Percentiles rank a stretch among this genome's conserved stretches.
Evolutionary conservation across 345 rosid species (phyloP).

Genomic region (Camelina neglecta): DNA sequence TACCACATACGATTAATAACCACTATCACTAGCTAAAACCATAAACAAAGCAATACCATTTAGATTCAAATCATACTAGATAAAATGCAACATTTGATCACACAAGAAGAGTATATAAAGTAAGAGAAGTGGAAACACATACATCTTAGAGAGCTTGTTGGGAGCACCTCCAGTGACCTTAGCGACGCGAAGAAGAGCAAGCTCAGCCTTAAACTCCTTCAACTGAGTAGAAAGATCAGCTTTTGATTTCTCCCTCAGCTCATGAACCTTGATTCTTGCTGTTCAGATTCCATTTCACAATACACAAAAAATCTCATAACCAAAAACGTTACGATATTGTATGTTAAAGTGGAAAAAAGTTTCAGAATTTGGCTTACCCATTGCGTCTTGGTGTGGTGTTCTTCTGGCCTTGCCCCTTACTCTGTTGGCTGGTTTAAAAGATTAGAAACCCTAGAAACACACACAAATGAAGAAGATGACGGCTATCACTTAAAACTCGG

Average conservation of each 20-base stretch:
- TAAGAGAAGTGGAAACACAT: slow-evolving; percentile 19
- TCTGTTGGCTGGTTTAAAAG: neutral
- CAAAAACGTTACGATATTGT: neutral
- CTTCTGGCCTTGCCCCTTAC: neutral
- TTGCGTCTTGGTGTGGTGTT: slow-evolving; percentile 35
- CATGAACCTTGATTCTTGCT: slow-evolving; percentile 70
- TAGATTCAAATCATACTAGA: neutral
- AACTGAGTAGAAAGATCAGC: slow-evolving; percentile 53
- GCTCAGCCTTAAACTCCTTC: slow-evolving; percentile 64
- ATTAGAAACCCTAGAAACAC: slow-evolving; percentile 33
- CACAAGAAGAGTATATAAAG: neutral
- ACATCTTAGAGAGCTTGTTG: slow-evolving; percentile 72
- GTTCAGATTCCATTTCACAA: slow-evolving; percentile 34
- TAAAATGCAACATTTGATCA: neutral
- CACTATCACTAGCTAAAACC: neutral
- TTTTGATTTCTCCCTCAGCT: slow-evolving; percentile 62
- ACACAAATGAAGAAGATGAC: slow-evolving; percentile 16
- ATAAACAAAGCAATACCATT: neutral
- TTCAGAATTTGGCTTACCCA: slow-evolving; percentile 34
- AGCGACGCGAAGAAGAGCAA: slow-evolving; percentile 70
- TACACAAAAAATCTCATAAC: neutral
- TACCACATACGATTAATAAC: neutral
- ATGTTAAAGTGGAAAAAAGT: neutral
- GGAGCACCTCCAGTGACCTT: slow-evolving; percentile 80
- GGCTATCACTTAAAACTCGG: slow-evolving; percentile 8